Percentiles rank a stretch among this genome's conserved stretches.
These are phyloP conservation scores for Pseudoturritis turrita DNA, from an alignment of 345 rosid species.

Conservation along the genomic window DNA sequence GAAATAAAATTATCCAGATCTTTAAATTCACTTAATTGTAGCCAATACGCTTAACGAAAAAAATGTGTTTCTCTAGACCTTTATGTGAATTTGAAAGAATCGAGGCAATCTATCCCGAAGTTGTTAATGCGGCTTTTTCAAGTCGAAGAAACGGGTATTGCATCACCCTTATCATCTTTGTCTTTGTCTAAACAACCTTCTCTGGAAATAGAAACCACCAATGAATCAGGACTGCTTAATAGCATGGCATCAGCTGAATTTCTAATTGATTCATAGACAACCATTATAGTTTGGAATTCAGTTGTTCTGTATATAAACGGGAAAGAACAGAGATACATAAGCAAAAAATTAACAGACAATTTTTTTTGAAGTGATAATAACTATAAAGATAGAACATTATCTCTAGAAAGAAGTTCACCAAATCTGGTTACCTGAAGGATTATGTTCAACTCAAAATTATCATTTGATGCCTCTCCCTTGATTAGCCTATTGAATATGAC, in stretches of 20 bases:
- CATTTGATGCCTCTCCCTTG: constrained; percentile 86
- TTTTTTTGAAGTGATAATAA: not conserved
- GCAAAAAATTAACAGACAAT: not conserved
- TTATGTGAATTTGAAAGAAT: constrained; percentile 74
- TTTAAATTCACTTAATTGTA: constrained; percentile 8
- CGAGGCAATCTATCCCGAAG: constrained; percentile 78
- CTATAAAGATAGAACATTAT: not conserved
- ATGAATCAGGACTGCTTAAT: constrained; percentile 75
- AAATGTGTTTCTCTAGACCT: constrained; percentile 43
- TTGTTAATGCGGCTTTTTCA: constrained; percentile 41
- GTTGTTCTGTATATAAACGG: not conserved
- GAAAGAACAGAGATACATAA: constrained; percentile 5
- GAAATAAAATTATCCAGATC: not conserved
- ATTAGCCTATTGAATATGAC: constrained; percentile 76
- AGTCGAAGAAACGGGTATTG: constrained; percentile 40
- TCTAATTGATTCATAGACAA: constrained; percentile 67
- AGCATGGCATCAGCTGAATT: constrained; percentile 88
- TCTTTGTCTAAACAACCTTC: constrained; percentile 47
- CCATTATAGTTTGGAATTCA: constrained; percentile 3
- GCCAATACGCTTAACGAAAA: not conserved
- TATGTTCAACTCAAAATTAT: constrained; percentile 89
- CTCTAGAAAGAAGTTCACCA: not conserved
- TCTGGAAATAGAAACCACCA: constrained; percentile 65
- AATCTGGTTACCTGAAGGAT: constrained; percentile 67
- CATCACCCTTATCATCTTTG: constrained; percentile 51